Percentiles rank a stretch among this genome's conserved stretches.
Conservation (phyloP, 257 asterid species). For the Parsonsia alboflavescens region DNA sequence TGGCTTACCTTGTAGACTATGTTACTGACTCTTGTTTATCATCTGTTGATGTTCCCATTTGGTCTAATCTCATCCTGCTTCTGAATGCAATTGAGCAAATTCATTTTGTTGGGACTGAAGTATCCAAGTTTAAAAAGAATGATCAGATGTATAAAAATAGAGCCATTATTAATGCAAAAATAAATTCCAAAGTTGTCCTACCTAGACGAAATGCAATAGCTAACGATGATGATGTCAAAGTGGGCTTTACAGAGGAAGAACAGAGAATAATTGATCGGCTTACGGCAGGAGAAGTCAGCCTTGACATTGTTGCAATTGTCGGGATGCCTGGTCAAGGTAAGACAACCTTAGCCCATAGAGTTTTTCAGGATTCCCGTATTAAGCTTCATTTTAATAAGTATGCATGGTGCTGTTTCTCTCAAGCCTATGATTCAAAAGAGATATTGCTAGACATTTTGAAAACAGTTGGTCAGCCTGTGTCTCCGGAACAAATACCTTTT, state of each 20-base stretch:
- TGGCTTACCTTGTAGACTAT: conserved; percentile 13
- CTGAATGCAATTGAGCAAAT: background rate
- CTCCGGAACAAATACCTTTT: too few relatives aligned
- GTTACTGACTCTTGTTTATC: conserved; percentile 3
- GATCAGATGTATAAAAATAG: background rate
- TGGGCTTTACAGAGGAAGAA: conserved; percentile 11
- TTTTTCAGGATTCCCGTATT: too few relatives aligned
- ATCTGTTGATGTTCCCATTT: background rate
- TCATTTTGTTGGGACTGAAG: background rate
- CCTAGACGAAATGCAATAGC: background rate
- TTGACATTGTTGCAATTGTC: too few relatives aligned
- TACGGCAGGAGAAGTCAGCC: too few relatives aligned
- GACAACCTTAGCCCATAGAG: too few relatives aligned
- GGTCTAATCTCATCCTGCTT: background rate
- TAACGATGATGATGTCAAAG: conserved; percentile 4
- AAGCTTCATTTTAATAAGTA: too few relatives aligned
- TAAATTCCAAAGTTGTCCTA: background rate
- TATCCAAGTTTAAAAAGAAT: background rate
- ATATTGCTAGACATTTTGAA: too few relatives aligned
- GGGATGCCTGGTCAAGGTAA: too few relatives aligned
- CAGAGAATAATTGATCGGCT: background rate
- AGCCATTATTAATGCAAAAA: background rate
- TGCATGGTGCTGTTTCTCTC: too few relatives aligned
- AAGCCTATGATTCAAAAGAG: too few relatives aligned
- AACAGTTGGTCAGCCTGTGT: too few relatives aligned